phyloP scores from a whole-genome alignment of 2,329 filamentous ascomycete genomes.

The Clarireedia homoeocarpa region DNA sequence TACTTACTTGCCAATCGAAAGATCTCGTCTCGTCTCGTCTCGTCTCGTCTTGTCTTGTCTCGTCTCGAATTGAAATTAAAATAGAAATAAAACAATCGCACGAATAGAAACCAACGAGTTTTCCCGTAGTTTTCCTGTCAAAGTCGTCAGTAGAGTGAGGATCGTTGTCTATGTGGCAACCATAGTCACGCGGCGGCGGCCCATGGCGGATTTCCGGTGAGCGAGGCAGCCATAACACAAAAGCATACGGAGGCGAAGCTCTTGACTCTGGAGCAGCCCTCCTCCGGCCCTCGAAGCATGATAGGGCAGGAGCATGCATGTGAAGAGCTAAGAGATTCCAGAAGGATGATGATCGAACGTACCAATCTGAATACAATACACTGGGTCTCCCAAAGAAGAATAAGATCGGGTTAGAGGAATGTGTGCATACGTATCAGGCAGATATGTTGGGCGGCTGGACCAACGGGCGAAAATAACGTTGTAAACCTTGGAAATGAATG shows the following conservation, averaged over 20 bases:
- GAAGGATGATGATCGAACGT: not conserved
- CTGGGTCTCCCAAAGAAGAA: not conserved
- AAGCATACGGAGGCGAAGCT: not conserved
- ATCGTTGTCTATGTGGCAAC: not conserved
- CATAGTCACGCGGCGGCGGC: too few relatives aligned
- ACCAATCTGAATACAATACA: not conserved
- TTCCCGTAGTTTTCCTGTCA: not conserved
- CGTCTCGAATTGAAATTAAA: not conserved
- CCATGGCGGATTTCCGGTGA: not conserved
- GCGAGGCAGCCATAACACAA: not conserved
- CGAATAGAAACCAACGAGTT: not conserved
- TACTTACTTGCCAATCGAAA: too few relatives aligned
- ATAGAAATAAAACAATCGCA: not conserved
- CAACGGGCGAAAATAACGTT: not conserved
- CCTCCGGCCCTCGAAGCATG: not conserved
- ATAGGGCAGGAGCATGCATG: not conserved
- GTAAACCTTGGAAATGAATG: not conserved
- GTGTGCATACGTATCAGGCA: not conserved
- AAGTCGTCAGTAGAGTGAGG: not conserved
- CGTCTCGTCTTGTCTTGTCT: too few relatives aligned
- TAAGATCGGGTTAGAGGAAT: not conserved
- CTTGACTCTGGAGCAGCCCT: not conserved
- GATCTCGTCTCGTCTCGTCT: too few relatives aligned
- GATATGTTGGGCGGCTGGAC: not conserved
- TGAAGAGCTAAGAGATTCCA: not conserved